Percentiles rank a stretch among this genome's conserved stretches.
phyloP scores from a whole-genome alignment of 805 yeast species.

The Metschnikowia dekortorum region DNA sequence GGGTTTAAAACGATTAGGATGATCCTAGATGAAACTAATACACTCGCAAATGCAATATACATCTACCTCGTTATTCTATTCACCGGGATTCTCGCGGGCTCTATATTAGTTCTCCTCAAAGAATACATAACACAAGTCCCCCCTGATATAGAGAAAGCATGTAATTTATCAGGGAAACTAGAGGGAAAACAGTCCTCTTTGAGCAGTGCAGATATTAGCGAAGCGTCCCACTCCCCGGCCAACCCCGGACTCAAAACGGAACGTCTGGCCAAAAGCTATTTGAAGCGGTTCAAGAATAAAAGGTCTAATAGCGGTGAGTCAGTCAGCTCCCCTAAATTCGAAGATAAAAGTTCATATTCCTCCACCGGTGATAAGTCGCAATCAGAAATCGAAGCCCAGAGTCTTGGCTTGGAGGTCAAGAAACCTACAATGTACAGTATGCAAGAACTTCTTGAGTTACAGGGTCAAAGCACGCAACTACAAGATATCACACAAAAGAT shows the following conservation, averaged over 20 bases:
- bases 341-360: background rate
- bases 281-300: background rate
- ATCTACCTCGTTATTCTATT: conserved; percentile 10
- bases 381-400: background rate
- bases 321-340: background rate
- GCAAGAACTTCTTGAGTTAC: conserved; percentile 5
- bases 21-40: conserved; percentile 12
- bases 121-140: conserved; percentile 8
- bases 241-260: background rate
- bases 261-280: background rate
- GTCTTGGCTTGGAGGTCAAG: background rate
- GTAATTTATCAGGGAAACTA: background rate
- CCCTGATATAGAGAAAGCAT: background rate
- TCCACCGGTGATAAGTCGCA: background rate
- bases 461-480: background rate
- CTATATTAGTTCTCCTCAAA: conserved; percentile 4
- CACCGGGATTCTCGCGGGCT: conserved; percentile 7
- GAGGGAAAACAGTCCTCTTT: background rate
- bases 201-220: background rate
- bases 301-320: background rate
- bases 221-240: background rate
- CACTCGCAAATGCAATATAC: conserved; percentile 13
- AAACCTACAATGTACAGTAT: background rate
- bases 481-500: conserved; percentile 5
- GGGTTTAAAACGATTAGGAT: background rate